Evolutionary conservation across 768 basidiomycete genomes (phyloP).

Genomic region (Termitomyces sp.): DNA sequence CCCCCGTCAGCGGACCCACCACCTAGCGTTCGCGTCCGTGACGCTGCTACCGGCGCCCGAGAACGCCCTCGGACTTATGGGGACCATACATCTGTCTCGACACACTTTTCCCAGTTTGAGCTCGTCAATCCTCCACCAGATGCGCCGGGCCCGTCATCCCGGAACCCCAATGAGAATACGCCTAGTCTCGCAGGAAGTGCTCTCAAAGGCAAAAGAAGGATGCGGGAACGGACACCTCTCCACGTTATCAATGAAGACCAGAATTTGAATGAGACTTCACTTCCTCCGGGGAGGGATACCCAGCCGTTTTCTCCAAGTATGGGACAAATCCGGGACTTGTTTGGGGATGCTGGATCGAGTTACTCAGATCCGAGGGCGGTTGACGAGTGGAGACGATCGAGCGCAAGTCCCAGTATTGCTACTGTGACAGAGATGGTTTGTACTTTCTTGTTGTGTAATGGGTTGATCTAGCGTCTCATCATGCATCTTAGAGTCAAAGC

Average conservation of each 20-base stretch:
- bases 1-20: conserved; percentile 4
- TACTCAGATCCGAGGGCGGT: conserved; percentile 13
- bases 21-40: conserved; percentile 14
- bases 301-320: conserved; percentile 1
- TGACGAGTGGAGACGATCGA: conserved; percentile 16
- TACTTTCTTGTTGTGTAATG: not conserved
- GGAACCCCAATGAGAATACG: conserved; percentile 11
- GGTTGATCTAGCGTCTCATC: not conserved
- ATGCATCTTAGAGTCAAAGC: not conserved
- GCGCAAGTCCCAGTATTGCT: conserved; percentile 3
- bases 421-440: conserved; percentile 9
- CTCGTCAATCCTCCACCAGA: conserved; percentile 22
- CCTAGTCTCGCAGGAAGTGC: conserved; percentile 15
- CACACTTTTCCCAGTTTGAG: conserved; percentile 29
- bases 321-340: not conserved
- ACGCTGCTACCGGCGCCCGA: conserved; percentile 10
- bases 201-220: conserved; percentile 7
- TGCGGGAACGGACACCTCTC: conserved; percentile 23
- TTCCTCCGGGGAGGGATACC: conserved; percentile 11
- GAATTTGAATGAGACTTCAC: conserved; percentile 21
- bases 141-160: not conserved
- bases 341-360: not conserved
- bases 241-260: conserved; percentile 35
- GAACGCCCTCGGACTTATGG: conserved; percentile 17
- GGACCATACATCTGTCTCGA: conserved; percentile 21